Conservation (phyloP, 768 basidiomycete genomes). For the Naganishia onofrii region DNA sequence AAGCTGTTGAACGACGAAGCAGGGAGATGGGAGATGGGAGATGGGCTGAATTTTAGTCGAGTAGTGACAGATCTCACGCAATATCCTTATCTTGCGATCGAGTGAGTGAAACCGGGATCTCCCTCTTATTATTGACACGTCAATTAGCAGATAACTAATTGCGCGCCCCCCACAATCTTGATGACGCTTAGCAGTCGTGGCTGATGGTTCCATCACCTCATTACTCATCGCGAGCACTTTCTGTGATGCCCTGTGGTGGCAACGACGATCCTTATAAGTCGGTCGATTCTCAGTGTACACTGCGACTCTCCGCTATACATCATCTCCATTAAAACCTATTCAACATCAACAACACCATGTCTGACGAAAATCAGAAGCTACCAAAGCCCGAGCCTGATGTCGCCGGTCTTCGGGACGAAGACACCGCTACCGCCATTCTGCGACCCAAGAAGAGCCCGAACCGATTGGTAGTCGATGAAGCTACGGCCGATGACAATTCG, state of each 20-base stretch:
- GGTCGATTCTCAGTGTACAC: neutral
- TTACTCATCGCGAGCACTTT: conserved; percentile 24
- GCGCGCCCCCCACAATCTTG: neutral
- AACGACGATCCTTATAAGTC: conserved; percentile 15
- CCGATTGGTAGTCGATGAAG: conserved; percentile 95
- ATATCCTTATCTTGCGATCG: conserved; percentile 2
- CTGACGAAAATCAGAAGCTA: conserved; percentile 4
- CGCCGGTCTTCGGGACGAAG: conserved; percentile 58
- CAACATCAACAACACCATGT: conserved; percentile 8
- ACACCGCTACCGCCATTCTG: conserved; percentile 89
- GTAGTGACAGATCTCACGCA: neutral
- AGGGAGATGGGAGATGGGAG: too few relatives aligned
- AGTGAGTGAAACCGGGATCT: neutral
- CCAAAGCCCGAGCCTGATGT: conserved; percentile 58
- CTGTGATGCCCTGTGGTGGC: conserved; percentile 9
- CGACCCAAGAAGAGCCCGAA: conserved; percentile 98
- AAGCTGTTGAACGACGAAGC: neutral
- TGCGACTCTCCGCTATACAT: neutral
- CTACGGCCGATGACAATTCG: conserved; percentile 93
- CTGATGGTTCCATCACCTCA: conserved; percentile 11
- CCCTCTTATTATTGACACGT: conserved; percentile 11
- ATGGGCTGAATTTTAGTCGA: conserved; percentile 1
- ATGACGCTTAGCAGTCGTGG: conserved; percentile 24
- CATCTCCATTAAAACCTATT: neutral
- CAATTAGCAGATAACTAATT: neutral